Base-by-base conservation (phyloP, 192 early-diverging fungal genomes). In the Cladochytrium replicatum region DNA sequence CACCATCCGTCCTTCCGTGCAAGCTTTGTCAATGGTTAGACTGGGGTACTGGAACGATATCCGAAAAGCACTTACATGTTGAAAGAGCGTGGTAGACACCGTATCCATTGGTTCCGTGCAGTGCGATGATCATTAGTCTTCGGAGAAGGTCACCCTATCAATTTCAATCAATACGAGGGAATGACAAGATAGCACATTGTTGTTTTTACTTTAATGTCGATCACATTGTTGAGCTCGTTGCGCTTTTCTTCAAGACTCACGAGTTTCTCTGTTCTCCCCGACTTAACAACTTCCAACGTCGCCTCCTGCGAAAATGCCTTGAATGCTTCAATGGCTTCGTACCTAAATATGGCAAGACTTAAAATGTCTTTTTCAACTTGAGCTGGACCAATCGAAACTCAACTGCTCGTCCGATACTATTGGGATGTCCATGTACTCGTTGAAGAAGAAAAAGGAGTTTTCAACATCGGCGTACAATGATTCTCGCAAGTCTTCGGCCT, bases 341-440 rank as follows among this genome's bases (percentile, higher is more conserved):
- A 75, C 45, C 72, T 74, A 34, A 6, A 55, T 0, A 21, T 7
- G 7, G 38, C 17, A 30, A 21, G 60, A 57, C 1, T 24, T 4
- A 19, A 2, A 34, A 3, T n/a, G n/a, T 25, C 15, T 9, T 3
- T 57, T 23, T 29, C 9, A 28, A 11, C 27, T 45, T 22, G 19
- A 46, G 29, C 4, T 23, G 34, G n/a, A 13, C 19, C 5, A 30
- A 26, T 15, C 11, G 11, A 8, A 54, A 8, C 29, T 28, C 42
- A 49, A 69, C 69, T 78, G 75, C 50, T 78, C 72, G 26, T 77
- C 71, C 32, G 67, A 67, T 2, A 72, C 64, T 57, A 78, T 78
- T 2, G 76, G 73, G 9, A 77, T 61, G 58, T 78, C 76, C 32
- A 66, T 51, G 52, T 63, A 76, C 42, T 72, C 65, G 32, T 67